These are phyloP conservation scores for Alternaria brassicae DNA, from an alignment of 2,329 filamentous ascomycete genomes.

Conservation along the genomic window DNA sequence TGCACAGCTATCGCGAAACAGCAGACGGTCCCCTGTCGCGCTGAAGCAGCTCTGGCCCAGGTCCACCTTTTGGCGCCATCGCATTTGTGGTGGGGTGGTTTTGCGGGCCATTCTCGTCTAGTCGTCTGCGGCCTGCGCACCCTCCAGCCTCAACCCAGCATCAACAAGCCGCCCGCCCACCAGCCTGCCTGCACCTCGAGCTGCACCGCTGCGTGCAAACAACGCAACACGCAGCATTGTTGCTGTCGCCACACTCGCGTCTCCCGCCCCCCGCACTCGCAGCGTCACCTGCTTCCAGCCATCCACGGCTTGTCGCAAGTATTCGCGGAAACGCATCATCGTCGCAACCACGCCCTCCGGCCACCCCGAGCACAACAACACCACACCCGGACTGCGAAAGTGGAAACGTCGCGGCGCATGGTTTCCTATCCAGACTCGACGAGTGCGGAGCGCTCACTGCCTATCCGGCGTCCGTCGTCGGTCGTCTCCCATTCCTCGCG, in stretches of 20 bases:
- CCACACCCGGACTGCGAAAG: conserved; percentile 4
- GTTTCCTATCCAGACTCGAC: conserved; percentile 67
- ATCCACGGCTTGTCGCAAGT: conserved; percentile 13
- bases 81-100: conserved; percentile 34
- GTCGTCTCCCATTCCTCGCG: conserved; percentile 65
- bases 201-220: conserved; percentile 36
- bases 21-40: conserved; percentile 15
- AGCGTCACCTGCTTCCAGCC: conserved; percentile 27
- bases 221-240: conserved; percentile 41
- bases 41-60: conserved; percentile 20
- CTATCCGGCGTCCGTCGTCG: conserved; percentile 68
- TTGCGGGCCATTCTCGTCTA: conserved; percentile 11
- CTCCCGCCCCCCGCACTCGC: conserved; percentile 20
- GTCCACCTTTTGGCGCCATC: conserved; percentile 11
- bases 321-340: conserved; percentile 3
- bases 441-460: conserved; percentile 61
- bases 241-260: conserved; percentile 29
- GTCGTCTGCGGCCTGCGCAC: conserved; percentile 6
- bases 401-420: conserved; percentile 54
- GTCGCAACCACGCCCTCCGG: conserved; percentile 1
- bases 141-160: conserved; percentile 18
- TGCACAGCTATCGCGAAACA: conserved; percentile 12
- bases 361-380: conserved; percentile 11
- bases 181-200: conserved; percentile 2
- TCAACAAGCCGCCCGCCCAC: conserved; percentile 14